Evolutionary conservation across 805 yeast species (phyloP), one percentile per base, ranked within the genome.

Genomic region (Yarrowia hollandica): DNA sequence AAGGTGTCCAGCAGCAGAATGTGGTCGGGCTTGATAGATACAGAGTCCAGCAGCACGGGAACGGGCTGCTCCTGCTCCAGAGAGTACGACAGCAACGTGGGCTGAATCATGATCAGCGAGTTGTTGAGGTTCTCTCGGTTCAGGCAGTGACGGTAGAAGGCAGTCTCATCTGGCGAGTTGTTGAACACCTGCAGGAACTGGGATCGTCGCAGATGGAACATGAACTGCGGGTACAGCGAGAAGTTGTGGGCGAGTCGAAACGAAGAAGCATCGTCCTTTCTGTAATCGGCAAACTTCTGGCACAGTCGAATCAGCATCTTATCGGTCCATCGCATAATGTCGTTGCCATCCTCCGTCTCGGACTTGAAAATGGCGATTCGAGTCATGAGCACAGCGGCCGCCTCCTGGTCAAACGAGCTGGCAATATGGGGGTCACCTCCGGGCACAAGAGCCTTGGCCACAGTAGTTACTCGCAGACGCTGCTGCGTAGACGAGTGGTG

Each of bases 111-210:
- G 62, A 90, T 87, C 68, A 91, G 77, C n/a, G 96, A 86, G 74
- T 90, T 92, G 64, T 84, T 85, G 37, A 90, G 87, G 70, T 90
- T 97, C 67, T 91, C 96, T 64, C 88, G 83, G 66, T 85, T 79
- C 70, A 91, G 81, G 16, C 88, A 84, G 72, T 91, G 97, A 72
- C 96, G 85, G 74, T 90, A 88, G 72, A 89, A 91, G 31, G 96
- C 95, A 50, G 96, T 89, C 75, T 91, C 98, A 77, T 91, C 98
- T 1, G 97, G 97, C 5, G 98, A 91, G 72, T 89, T 89, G 75
- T 91, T 91, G 79, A 91, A 91, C 34, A 90, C 94, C 72, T 89
- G 94, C 68, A 91, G 78, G 71, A 91, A 89, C 71, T 89, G 97
- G 1, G 96, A 88, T 73, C 97, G 84, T 78, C 97, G 84, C 72